Percentiles rank a stretch among this genome's conserved stretches.
These are phyloP conservation scores for Noccaea bulbosa DNA, from an alignment of 345 rosid genomes.

Conservation along the genomic window DNA sequence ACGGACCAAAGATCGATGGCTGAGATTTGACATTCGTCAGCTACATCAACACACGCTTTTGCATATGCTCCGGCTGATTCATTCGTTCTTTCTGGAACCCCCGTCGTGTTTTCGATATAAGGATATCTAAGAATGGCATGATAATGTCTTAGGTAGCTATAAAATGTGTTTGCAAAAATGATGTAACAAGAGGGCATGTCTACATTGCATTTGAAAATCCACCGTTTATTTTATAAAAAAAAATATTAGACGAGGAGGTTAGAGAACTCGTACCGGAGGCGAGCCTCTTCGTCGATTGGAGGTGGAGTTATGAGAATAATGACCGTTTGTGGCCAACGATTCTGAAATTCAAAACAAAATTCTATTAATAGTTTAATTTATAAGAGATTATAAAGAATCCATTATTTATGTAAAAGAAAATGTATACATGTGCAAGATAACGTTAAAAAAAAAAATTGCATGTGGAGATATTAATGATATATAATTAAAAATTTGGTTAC, in stretches of 20 bases:
- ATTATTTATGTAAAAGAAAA: too few relatives aligned
- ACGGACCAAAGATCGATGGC: conserved; percentile 75
- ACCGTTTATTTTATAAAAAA: background rate
- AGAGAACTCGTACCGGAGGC: conserved; percentile 57
- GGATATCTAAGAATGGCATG: conserved; percentile 56
- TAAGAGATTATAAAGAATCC: too few relatives aligned
- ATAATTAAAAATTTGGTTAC: conserved; percentile 39
- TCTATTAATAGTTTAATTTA: too few relatives aligned
- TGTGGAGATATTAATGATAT: conserved; percentile 17
- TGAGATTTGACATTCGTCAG: conserved; percentile 58
- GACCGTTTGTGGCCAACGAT: conserved; percentile 62
- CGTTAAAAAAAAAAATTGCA: background rate
- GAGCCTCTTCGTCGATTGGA: conserved; percentile 86
- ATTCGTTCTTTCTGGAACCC: conserved; percentile 84
- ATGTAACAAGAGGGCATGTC: background rate
- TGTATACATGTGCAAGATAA: background rate
- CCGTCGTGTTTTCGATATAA: conserved; percentile 61
- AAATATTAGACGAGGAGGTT: background rate
- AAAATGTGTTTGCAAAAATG: background rate
- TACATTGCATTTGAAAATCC: background rate
- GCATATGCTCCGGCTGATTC: conserved; percentile 84
- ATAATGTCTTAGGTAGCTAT: background rate
- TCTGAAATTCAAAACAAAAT: conserved; percentile 45
- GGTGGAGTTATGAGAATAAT: conserved; percentile 83
- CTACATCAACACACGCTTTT: conserved; percentile 60